Evolutionary conservation across 1,284 basidiomycete species (phyloP), one percentile per base, ranked within the genome.

Genomic region (Cutaneotrichosporon dermatis): DNA sequence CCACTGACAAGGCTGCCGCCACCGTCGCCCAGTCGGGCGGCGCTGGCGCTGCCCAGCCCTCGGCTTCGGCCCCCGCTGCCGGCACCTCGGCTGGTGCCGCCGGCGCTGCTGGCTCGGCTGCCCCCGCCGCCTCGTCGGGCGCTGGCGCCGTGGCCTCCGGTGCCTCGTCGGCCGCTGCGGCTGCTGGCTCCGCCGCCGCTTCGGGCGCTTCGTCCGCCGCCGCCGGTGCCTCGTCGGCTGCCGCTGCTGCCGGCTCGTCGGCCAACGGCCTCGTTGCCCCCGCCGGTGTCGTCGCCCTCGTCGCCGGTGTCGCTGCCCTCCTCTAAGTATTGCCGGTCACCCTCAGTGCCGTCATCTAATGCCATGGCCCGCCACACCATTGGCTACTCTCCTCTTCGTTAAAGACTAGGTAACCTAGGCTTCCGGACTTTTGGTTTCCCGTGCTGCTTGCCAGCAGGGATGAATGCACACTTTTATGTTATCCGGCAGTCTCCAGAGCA

Each of bases 241-340:
- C 54, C 37, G 13, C 11, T 25, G 25, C 25, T 25, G 25, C 25
- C 25, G 25, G 25, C 25, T 25, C 25, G 25, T 25, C 25, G 25
- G 25, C 25, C 25, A 25, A 25, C 13, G 42, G 16, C 48, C 12
- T 54, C 44, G 54, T 34, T 12, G 65, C 64, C 37, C 55, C 65
- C 46, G 65, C 50, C 37, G 69, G 66, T 53, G 51, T 73, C 25
- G 58, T 71, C 46, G 73, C 59, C 46, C 37, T 71, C 40, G 69
- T 64, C 51, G 72, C 70, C 60, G 70, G 63, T 57, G 62, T 68
- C 46, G 67, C 69, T 37, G 69, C 70, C 51, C 62, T 76, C 42
- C 55, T 76, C 58, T 76, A 74, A 68, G 43, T 60, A 25, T 25
- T 25, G 25, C 25, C 25, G 25, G 25, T 25, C 25, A 25, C 25